Conservation (phyloP, 2,329 filamentous ascomycete genomes). For the Xylariaceae sp. region DNA sequence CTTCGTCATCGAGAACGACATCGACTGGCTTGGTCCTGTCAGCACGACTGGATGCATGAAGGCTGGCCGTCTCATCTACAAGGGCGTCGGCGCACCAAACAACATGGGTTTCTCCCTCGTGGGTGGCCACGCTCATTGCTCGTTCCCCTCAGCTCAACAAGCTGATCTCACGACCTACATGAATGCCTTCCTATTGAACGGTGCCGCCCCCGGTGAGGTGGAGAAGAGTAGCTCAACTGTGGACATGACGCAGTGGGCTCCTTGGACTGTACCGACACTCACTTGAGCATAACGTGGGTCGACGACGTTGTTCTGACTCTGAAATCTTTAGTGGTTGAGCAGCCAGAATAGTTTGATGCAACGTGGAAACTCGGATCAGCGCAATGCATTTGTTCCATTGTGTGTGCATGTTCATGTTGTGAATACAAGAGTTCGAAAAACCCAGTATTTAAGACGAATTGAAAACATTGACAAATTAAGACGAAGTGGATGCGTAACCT, state of each 20-base stretch:
- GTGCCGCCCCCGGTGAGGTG: constrained; percentile 30
- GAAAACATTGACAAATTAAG: too few relatives aligned
- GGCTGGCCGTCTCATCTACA: constrained; percentile 50
- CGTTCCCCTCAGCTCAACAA: constrained; percentile 50
- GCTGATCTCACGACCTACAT: constrained; percentile 51
- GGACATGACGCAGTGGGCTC: constrained; percentile 36
- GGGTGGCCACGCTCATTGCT: constrained; percentile 52
- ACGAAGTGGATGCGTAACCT: too few relatives aligned
- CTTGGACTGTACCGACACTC: constrained; percentile 38
- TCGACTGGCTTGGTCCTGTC: constrained; percentile 56
- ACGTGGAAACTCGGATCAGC: too few relatives aligned
- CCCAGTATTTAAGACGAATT: too few relatives aligned
- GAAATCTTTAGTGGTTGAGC: too few relatives aligned
- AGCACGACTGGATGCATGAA: constrained; percentile 56
- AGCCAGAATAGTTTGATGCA: too few relatives aligned
- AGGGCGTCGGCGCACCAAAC: constrained; percentile 48
- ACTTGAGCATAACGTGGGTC: constrained; percentile 18
- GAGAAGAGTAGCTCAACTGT: constrained; percentile 39
- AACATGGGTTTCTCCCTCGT: constrained; percentile 56
- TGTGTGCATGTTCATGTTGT: too few relatives aligned
- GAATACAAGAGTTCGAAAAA: too few relatives aligned
- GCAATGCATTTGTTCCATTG: too few relatives aligned
- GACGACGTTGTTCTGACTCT: too few relatives aligned
- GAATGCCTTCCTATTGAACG: constrained; percentile 48
- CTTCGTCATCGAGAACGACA: constrained; percentile 54